Evolutionary conservation across 192 early-diverging fungal species (phyloP), one percentile per base, ranked within the genome.

Genomic region (Coemansia sp.): DNA sequence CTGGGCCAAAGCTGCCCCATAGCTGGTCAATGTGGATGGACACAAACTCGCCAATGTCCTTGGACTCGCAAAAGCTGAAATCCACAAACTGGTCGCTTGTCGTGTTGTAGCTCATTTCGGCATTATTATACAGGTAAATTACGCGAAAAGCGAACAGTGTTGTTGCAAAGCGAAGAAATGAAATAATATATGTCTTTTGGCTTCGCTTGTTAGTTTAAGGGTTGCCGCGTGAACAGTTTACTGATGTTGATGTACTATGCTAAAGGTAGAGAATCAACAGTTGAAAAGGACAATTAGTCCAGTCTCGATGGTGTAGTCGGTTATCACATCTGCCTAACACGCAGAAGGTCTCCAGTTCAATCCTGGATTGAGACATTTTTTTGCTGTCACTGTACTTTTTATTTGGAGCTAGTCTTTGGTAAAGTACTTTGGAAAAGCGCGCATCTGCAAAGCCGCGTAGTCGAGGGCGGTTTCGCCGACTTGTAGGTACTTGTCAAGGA

Each of bases 51-150:
- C 63, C 67, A 17, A 79, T 74, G 38, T 79, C 76, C 49, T 73
- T 73, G 21, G 76, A 74, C 65, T 79, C 76, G 68, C 76, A 79
- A 37, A 70, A 79, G 62, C 76, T 79, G 63, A 79, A 79, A 65
- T 79, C 76, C 11, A 74, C 76, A 50, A 70, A 79, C 62, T 79
- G 76, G 43, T 79, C 71, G 57, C 52, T 63, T 25, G 41, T 60
- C 7, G 65, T 35, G 61, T 58, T 73, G 58, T 79, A 79, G 60
- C 60, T 79, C 76, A 79, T 79, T 43, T 43, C 41, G 41, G 15
- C 41, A 43, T 43, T 43, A 43, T 43, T 15, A 15, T 43, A 43
- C 41, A 43, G 4, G 15, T 43, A 15, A 43, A n/a, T 15, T n/a
- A 43, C 12, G 15, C 14, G 4, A 43, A 15, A 43, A 43, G 3